Percentiles rank a stretch among this genome's conserved stretches.
phyloP scores from a whole-genome alignment of 169 alveolate species.

The Besnoitia besnoiti region DNA sequence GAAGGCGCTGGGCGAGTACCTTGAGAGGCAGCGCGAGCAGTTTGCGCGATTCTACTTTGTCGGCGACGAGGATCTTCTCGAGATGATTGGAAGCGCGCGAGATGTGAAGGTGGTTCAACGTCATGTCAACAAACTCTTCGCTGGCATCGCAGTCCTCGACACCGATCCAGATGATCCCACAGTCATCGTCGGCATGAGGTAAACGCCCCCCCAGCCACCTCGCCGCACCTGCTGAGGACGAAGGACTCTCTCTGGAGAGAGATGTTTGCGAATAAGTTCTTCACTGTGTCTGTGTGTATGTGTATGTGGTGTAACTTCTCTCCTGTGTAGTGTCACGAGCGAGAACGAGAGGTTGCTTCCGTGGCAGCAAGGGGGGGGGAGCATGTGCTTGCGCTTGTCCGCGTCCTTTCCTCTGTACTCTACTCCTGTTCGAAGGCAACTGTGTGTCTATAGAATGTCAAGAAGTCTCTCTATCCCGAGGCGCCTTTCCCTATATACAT shows the following conservation, averaged over 20 bases:
- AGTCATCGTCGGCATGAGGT: slow-evolving; percentile 65
- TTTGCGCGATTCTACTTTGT: slow-evolving; percentile 99
- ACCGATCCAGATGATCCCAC: slow-evolving; percentile 64
- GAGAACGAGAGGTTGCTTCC: too few species aligned
- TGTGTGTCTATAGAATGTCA: too few species aligned
- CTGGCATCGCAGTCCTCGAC: slow-evolving; percentile 91
- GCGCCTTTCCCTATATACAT: not conserved
- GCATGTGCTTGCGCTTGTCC: not conserved
- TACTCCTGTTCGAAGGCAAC: too few species aligned
- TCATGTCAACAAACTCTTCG: slow-evolving; percentile 97
- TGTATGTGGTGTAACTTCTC: too few species aligned
- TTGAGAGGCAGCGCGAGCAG: slow-evolving; percentile 96
- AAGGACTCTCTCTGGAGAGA: not conserved
- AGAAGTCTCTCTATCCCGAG: too few species aligned
- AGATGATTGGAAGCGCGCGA: slow-evolving; percentile 96
- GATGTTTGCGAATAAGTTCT: too few species aligned
- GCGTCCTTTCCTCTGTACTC: not conserved
- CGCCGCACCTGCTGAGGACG: not conserved
- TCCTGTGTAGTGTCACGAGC: too few species aligned
- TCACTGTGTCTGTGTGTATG: not conserved
- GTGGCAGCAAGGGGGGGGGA: too few species aligned
- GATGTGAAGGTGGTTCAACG: slow-evolving; percentile 94
- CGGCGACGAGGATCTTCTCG: slow-evolving; percentile 97
- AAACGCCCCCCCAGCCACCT: not conserved
- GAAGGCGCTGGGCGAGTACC: slow-evolving; percentile 95